Percentiles rank a stretch among this genome's conserved stretches.
Conservation (phyloP, 495 filamentous ascomycete species). For the Penicillium alfredii region DNA sequence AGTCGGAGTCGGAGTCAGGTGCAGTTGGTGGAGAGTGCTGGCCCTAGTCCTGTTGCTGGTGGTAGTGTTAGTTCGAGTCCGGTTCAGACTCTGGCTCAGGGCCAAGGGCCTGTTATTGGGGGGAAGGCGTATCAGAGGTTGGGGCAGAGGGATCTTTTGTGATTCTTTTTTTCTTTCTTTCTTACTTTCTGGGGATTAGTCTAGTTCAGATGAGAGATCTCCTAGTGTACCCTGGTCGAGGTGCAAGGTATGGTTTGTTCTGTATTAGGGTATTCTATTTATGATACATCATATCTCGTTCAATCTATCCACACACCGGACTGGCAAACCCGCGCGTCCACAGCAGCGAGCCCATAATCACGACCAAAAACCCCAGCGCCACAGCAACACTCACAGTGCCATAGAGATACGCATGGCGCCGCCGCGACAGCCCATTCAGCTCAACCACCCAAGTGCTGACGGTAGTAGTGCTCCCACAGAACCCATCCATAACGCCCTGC, state of each 20-base stretch:
- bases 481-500: slow-evolving; percentile 81
- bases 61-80: slow-evolving; percentile 4
- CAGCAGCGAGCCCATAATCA: slow-evolving; percentile 72
- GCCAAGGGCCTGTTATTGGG: too few species aligned
- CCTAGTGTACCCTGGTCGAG: too few species aligned
- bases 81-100: too few species aligned
- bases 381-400: slow-evolving; percentile 58
- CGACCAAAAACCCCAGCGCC: slow-evolving; percentile 60
- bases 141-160: too few species aligned
- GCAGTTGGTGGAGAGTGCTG: not conserved
- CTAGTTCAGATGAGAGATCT: slow-evolving; percentile 10
- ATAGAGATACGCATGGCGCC: slow-evolving; percentile 70
- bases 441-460: slow-evolving; percentile 91
- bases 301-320: slow-evolving; percentile 43
- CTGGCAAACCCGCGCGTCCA: slow-evolving; percentile 64
- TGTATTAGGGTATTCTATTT: too few species aligned
- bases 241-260: too few species aligned
- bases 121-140: too few species aligned
- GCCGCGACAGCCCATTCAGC: slow-evolving; percentile 55
- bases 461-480: slow-evolving; percentile 85
- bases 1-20: not conserved
- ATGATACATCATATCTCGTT: slow-evolving; percentile 1
- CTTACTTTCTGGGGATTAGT: not conserved
- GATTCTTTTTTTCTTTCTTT: too few species aligned
- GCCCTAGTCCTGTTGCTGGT: slow-evolving; percentile 2